Evolutionary conservation across 495 filamentous ascomycete species (phyloP).

Genomic region (Aspergillus nanangensis): DNA sequence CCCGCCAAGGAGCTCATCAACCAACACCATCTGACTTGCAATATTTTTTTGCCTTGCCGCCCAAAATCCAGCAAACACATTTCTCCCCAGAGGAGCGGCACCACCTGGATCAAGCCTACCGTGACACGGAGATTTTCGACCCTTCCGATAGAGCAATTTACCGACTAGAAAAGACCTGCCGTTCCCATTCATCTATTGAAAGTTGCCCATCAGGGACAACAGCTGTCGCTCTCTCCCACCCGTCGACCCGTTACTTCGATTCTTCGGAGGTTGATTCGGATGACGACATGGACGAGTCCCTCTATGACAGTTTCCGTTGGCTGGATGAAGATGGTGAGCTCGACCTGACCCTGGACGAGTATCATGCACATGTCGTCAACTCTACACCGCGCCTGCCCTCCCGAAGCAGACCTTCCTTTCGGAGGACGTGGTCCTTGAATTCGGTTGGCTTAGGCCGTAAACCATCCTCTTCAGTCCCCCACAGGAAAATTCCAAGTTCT

Average conservation of each 20-base stretch:
- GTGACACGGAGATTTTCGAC: conserved; percentile 61
- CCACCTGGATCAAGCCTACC: conserved; percentile 48
- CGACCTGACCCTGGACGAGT: conserved; percentile 60
- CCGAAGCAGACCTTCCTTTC: conserved; percentile 37
- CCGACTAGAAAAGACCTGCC: conserved; percentile 11
- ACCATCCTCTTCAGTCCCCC: conserved; percentile 12
- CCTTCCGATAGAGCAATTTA: conserved; percentile 64
- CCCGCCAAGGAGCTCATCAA: conserved; percentile 36
- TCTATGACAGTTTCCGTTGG: conserved; percentile 73
- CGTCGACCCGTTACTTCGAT: conserved; percentile 25
- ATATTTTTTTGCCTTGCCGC: conserved; percentile 67
- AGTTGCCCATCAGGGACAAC: conserved; percentile 18
- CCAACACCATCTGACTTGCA: conserved; percentile 55
- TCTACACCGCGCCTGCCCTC: conserved; percentile 20
- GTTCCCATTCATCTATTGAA: conserved; percentile 17
- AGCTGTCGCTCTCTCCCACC: conserved; percentile 19
- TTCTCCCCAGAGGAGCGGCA: conserved; percentile 72
- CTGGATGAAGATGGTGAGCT: conserved; percentile 74
- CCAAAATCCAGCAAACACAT: conserved; percentile 65
- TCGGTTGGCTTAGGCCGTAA: conserved; percentile 16
- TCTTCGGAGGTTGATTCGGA: conserved; percentile 30
- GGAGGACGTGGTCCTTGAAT: conserved; percentile 44
- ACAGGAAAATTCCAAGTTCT: conserved; percentile 11
- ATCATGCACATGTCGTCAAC: conserved; percentile 40
- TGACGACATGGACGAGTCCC: conserved; percentile 42